Evolutionary conservation across 441 rosid species (phyloP).

Genomic region (Breynia disticha): DNA sequence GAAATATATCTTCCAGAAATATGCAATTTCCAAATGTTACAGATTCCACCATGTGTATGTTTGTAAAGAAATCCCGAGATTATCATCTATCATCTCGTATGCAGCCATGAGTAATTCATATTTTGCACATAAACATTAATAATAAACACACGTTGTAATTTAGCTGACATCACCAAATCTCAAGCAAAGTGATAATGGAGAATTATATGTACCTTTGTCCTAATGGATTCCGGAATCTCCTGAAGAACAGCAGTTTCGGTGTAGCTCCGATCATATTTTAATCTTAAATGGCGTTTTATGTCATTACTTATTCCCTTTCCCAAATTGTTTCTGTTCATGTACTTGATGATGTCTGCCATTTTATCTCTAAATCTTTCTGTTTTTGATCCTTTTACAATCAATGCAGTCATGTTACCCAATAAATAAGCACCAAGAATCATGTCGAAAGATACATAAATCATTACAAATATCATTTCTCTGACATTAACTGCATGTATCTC

Average conservation of each 20-base stretch:
- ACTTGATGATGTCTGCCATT: constrained; percentile 75
- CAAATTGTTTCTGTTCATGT: constrained; percentile 80
- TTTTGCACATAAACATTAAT: too few species aligned
- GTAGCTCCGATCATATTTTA: constrained; percentile 79
- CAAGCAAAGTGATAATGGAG: not conserved
- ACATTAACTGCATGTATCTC: constrained; percentile 93
- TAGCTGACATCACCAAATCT: not conserved
- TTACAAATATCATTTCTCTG: constrained; percentile 93
- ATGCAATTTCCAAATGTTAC: too few species aligned
- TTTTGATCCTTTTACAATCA: constrained; percentile 95
- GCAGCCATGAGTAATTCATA: too few species aligned
- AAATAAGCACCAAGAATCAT: constrained; percentile 96
- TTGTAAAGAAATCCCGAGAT: too few species aligned
- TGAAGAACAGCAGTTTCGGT: constrained; percentile 76
- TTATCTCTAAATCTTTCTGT: constrained; percentile 91
- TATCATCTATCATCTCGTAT: too few species aligned
- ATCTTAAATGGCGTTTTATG: constrained; percentile 66
- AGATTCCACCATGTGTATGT: too few species aligned
- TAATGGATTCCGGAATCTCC: constrained; percentile 80
- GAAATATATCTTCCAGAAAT: too few species aligned
- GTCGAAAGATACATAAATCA: constrained; percentile 89
- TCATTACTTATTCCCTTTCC: constrained; percentile 57
- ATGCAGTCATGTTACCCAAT: constrained; percentile 95
- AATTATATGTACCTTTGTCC: constrained; percentile 59
- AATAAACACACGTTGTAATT: not conserved